Evolutionary conservation across 768 basidiomycete genomes (phyloP), one percentile per base, ranked within the genome.

Genomic region (Panaeolus papilionaceus): DNA sequence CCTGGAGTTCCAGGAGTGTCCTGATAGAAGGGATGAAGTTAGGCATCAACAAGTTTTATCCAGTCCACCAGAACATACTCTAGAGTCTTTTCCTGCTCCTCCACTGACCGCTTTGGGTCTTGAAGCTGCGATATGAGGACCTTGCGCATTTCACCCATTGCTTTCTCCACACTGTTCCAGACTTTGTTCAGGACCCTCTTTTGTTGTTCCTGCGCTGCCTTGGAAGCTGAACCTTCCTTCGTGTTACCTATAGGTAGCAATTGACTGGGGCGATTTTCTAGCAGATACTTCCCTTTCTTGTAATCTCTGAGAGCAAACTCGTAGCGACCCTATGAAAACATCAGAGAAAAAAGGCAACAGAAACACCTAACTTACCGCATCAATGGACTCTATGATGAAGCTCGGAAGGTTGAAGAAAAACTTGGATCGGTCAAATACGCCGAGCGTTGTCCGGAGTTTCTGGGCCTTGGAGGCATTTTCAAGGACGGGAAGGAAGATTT

Each of bases 401-500:
- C 93, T 91, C 0, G 98, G 97, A 11, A 99, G 86, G 74, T 97
- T 98, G 86, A 99, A 99, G 79, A 99, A 94, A 84, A 98, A 99
- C 72, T 95, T 96, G 61, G 94, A 96, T n/a, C 95, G 87, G 72
- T 99, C 96, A 71, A 99, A 98, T 14, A 99, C 92, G 26, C 93
- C 90, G 8, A 98, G 86, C 0, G 97, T 98, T 0, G 92, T 93
- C 42, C 94, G 89, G 4, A 99, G 81, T 76, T 96, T 94, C 72
- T 94, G 89, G 10, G 96, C 95, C 74, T 98, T 99, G 51, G 94
- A 90, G 3, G 95, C 89, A 67, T 96, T 98, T 75, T 99, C 97
- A 33, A 99, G 85, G 18, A 98, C 93, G 0, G 98, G 97, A 5
- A 98, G 86, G 76, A 98, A 99, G 4, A 99, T 94, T 72, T 96